Base-by-base conservation (phyloP, 352 stramenopile species). In the Globisporangium sylvaticum region DNA sequence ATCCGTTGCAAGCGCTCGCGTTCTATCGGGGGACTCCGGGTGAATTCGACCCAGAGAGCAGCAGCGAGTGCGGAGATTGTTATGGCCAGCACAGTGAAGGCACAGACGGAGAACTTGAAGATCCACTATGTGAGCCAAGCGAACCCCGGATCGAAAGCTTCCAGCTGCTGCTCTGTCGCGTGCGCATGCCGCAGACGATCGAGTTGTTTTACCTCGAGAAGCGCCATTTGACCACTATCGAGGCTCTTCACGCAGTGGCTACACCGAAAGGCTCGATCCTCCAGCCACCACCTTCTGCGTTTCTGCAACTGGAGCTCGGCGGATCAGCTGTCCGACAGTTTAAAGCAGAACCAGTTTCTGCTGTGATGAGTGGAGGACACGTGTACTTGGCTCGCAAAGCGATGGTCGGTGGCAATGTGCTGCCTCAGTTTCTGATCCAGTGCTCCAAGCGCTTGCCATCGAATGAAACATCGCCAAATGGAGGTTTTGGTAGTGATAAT, bases 371-470 rank as follows among this genome's bases (percentile, higher is more conserved):
- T 12, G 64, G 77, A 5, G 64, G 77, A 5, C 67, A 79, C 48
- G 67, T 81, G 15, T 84, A 80, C 50, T 73, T 83, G 58, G 73
- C 68, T 53, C 73, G 67, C 5, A 58, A 59, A 57, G 48, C 37
- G 56, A 59, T 44, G n/a, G 58, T 79, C 7, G 63, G 68, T 25
- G 3, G 63, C 4, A 59, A 68, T 25, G 55, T 83, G 6, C 50
- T 84, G 7, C 77, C 75, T 4, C 73, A 81, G 37, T 80, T 83
- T 62, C 14, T 84, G 37, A 8, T 80, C 29, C 52, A 81, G n/a
- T 79, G 68, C 53, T 79, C 73, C 18, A 75, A 71, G 22, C 71
- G 61, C 14, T 10, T 50, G 0, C 58, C 64, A 5, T 0, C 59
- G 3, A 6, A 24, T 15, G 67, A 59, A 18, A 9, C 12, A 24